Percentiles rank a stretch among this genome's conserved stretches.
Conservation (phyloP, 306 rosid species). For the Gillenia trifoliata region DNA sequence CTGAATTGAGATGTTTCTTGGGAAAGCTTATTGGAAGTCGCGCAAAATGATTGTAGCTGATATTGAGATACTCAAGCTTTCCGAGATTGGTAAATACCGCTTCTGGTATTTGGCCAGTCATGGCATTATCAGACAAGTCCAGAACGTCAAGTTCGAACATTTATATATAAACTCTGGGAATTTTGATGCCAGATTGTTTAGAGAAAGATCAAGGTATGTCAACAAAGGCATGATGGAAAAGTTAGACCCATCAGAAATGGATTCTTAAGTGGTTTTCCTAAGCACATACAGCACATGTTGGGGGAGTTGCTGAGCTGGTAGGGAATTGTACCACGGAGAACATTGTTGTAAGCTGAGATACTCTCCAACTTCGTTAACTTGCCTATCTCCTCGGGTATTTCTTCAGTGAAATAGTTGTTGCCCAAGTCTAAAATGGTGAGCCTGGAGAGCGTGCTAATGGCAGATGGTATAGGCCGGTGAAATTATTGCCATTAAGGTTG, state of each 20-base stretch:
- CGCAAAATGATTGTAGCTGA: constrained; percentile 28
- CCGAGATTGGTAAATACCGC: constrained; percentile 29
- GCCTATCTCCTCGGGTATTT: background rate
- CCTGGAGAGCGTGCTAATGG: constrained; percentile 50
- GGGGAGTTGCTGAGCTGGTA: constrained; percentile 44
- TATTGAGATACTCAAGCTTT: constrained; percentile 54
- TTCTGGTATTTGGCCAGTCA: constrained; percentile 30
- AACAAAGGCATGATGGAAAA: constrained; percentile 43
- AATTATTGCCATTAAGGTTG: too few species aligned
- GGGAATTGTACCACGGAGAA: constrained; percentile 45
- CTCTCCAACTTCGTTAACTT: too few species aligned
- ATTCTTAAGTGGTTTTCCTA: constrained; percentile 42
- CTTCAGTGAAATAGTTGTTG: constrained; percentile 9
- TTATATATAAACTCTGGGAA: constrained; percentile 48
- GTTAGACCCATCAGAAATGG: constrained; percentile 44
- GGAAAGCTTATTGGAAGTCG: constrained; percentile 47
- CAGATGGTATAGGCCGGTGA: constrained; percentile 51
- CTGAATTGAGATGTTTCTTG: constrained; percentile 34
- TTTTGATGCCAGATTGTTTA: constrained; percentile 18
- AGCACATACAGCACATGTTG: constrained; percentile 46
- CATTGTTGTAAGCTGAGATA: background rate
- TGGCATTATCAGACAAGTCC: constrained; percentile 40
- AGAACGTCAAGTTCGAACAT: constrained; percentile 50
- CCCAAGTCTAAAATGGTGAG: constrained; percentile 53
- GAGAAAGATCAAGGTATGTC: too few species aligned